These are phyloP conservation scores for Candida ulmi DNA, from an alignment of 805 yeast species.

Conservation along the genomic window DNA sequence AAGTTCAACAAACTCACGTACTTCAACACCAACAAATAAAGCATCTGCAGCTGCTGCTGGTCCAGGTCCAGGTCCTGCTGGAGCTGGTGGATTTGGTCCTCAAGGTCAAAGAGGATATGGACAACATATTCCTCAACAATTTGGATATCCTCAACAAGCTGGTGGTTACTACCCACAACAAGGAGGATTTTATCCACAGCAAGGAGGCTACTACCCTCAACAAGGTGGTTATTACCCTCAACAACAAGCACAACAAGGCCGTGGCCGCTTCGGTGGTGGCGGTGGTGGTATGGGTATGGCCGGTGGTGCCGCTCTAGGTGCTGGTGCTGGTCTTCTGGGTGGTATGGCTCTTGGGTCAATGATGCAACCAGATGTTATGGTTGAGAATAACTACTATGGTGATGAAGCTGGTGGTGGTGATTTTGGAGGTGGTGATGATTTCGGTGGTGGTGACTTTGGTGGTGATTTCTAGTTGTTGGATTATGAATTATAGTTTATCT, in stretches of 20 bases:
- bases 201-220: slow-evolving; percentile 6
- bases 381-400: slow-evolving; percentile 18
- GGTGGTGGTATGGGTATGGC: slow-evolving; percentile 18
- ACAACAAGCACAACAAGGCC: slow-evolving; percentile 28
- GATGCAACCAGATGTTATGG: slow-evolving; percentile 21
- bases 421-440: slow-evolving; percentile 24
- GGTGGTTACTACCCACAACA: slow-evolving; percentile 17
- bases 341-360: slow-evolving; percentile 25
- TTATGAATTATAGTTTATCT: too few relatives aligned
- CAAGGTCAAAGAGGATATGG: slow-evolving; percentile 12
- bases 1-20: too few relatives aligned
- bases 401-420: slow-evolving; percentile 22
- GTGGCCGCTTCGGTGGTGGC: slow-evolving; percentile 24
- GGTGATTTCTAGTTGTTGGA: neutral
- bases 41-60: too few relatives aligned
- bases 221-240: slow-evolving; percentile 22
- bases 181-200: slow-evolving; percentile 14
- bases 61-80: too few relatives aligned
- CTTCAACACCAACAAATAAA: too few relatives aligned
- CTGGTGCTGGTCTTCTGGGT: slow-evolving; percentile 26
- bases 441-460: slow-evolving; percentile 31
- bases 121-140: slow-evolving; percentile 11
- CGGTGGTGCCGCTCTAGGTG: slow-evolving; percentile 20
- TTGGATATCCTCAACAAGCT: too few relatives aligned
- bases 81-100: too few relatives aligned